These are phyloP conservation scores for Aquilaria sinensis DNA, from an alignment of 345 rosid genomes.

Conservation along the genomic window DNA sequence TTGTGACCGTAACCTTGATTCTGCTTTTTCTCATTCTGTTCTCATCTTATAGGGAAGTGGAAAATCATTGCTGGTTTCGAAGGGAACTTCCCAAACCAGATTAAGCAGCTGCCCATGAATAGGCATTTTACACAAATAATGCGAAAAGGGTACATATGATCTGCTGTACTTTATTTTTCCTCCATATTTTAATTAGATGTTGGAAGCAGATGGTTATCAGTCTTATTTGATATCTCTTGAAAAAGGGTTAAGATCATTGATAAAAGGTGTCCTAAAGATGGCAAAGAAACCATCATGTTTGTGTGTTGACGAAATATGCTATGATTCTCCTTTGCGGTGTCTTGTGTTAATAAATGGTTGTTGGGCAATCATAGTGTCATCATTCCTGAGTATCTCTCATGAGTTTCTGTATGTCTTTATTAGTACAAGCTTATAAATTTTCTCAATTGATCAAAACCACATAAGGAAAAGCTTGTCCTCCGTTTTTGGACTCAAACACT, in stretches of 20 bases:
- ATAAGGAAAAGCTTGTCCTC: too few relatives aligned
- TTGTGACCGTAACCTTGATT: neutral
- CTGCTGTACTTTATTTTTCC: slow-evolving; percentile 3
- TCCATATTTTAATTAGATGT: slow-evolving; percentile 40
- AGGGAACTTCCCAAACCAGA: slow-evolving; percentile 87
- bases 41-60: slow-evolving; percentile 73
- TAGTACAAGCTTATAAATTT: too few relatives aligned
- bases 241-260: slow-evolving; percentile 94
- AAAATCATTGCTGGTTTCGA: slow-evolving; percentile 97
- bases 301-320: slow-evolving; percentile 90
- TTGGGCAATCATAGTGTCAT: too few relatives aligned
- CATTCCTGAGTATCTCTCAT: too few relatives aligned
- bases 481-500: too few relatives aligned
- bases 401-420: too few relatives aligned
- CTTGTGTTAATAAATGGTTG: too few relatives aligned
- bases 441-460: too few relatives aligned
- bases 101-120: slow-evolving; percentile 95
- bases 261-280: slow-evolving; percentile 90
- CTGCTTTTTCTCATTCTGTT: neutral
- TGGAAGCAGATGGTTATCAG: slow-evolving; percentile 99
- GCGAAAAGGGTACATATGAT: slow-evolving; percentile 72
- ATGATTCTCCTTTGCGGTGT: too few relatives aligned
- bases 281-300: slow-evolving; percentile 95
- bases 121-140: slow-evolving; percentile 85
- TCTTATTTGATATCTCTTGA: slow-evolving; percentile 99